A percentile compares a stretch with the other conserved stretches of the same genome.
Evolutionary conservation across 306 rosid species (phyloP).

Genomic region (Cyclanthera cordifolia): DNA sequence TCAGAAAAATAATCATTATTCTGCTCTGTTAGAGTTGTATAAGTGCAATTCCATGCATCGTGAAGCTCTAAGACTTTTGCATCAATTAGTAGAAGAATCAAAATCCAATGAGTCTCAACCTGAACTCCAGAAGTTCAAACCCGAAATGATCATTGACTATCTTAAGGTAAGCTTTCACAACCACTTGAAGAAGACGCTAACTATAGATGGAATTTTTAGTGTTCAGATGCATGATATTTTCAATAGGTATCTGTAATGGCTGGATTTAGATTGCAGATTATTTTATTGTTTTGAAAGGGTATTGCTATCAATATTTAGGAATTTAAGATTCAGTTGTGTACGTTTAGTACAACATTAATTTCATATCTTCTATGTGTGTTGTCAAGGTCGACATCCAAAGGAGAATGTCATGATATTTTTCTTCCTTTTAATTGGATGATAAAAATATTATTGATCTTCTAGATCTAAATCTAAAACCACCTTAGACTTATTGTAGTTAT

Average conservation of each 20-base stretch:
- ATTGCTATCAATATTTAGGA: not conserved
- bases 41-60: constrained; percentile 85
- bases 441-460: not conserved
- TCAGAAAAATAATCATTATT: constrained; percentile 44
- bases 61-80: constrained; percentile 84
- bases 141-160: constrained; percentile 84
- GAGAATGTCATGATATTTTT: not conserved
- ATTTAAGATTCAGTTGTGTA: not conserved
- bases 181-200: constrained; percentile 13
- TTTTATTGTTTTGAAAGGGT: constrained; percentile 3
- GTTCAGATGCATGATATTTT: not conserved
- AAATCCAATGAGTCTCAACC: constrained; percentile 38
- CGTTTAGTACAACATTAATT: not conserved
- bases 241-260: constrained; percentile 4
- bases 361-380: not conserved
- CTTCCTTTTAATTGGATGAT: not conserved
- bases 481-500: not conserved
- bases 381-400: not conserved
- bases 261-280: not conserved
- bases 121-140: constrained; percentile 58
- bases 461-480: not conserved
- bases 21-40: constrained; percentile 77
- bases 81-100: constrained; percentile 64
- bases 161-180: constrained; percentile 58
- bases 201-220: not conserved